phyloP scores from a whole-genome alignment of 176 grass and related monocot species.

The Eragrostis curvula region DNA sequence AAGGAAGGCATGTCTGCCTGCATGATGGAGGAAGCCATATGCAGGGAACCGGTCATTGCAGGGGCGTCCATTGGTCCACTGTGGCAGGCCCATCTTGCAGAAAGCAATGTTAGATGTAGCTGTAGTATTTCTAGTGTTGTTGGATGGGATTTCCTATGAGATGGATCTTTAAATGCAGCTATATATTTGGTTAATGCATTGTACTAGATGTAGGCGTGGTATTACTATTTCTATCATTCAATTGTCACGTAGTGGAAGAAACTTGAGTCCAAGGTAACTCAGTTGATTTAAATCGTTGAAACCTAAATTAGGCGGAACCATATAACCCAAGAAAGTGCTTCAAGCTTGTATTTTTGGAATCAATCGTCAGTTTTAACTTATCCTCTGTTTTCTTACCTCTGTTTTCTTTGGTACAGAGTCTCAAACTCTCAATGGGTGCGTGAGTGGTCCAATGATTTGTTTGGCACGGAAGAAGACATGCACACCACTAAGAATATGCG shows the following conservation, averaged over 20 bases:
- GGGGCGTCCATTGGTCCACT: not conserved
- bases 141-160: slow-evolving; percentile 2
- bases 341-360: too few species aligned
- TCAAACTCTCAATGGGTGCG: not conserved
- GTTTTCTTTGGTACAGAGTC: not conserved
- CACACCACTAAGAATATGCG: not conserved
- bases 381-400: too few species aligned
- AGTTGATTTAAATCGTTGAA: too few species aligned
- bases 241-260: too few species aligned
- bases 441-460: not conserved
- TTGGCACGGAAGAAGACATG: not conserved
- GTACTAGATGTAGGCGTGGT: not conserved
- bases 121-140: too few species aligned
- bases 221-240: too few species aligned
- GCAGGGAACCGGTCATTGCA: slow-evolving; percentile 22
- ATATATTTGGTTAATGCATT: too few species aligned
- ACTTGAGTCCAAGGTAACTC: too few species aligned
- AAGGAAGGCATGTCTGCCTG: slow-evolving; percentile 49
- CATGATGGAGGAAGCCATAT: slow-evolving; percentile 35
- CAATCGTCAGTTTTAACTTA: too few species aligned
- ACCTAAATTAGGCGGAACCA: too few species aligned
- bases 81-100: slow-evolving; percentile 15
- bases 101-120: not conserved
- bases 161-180: not conserved
- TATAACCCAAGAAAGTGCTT: too few species aligned